Evolutionary conservation across 805 yeast species (phyloP), one percentile per base, ranked within the genome.

Genomic region (Pichia sporocuriosa): DNA sequence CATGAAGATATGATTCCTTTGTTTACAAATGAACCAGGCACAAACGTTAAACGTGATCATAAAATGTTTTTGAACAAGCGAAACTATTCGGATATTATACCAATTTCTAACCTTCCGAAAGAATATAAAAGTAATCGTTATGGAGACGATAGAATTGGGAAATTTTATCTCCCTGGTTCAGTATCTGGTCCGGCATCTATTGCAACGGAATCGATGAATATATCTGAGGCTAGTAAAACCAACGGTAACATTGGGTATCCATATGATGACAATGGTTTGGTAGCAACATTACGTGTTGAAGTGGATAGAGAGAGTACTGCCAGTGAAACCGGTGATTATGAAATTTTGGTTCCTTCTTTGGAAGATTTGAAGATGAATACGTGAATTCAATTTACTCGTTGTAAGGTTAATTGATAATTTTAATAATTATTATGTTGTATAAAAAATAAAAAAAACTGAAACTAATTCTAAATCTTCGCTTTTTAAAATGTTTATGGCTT

Each of bases 1-100:
- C 11, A n/a, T 4, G 97, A 90, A 58, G 93, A 87, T 53, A 72
- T 84, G 57, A 76, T 87, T n/a, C 83, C 84, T 1, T 52, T 88
- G 7, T 88, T 89, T 61, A 54, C 63, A 3, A 56, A 59, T 20
- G 84, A 85, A 40, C 77, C 79, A 0, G 72, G 79, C 46, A 83
- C 80, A 2, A 24, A 34, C 13, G 48, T 61, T 3, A 30, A 38
- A 3, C 63, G 82, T 43, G 57, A 52, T 12, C 80, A 75, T 53
- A 51, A 55, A 9, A 65, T 67, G 47, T 77, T 76, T 48, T 57
- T 80, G 62, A 82, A 82, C 54, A 75, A 69, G 45, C 67, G 94
- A 57, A 84, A 84, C 60, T 84, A 83, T 79, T 68, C 81, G 31
- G 89, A 81, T 57, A 66, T 84, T 45, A 70, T 83, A 13, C 73